These are phyloP conservation scores for Ceratocystis papillata DNA, from an alignment of 2,329 filamentous ascomycete species.

Conservation along the genomic window DNA sequence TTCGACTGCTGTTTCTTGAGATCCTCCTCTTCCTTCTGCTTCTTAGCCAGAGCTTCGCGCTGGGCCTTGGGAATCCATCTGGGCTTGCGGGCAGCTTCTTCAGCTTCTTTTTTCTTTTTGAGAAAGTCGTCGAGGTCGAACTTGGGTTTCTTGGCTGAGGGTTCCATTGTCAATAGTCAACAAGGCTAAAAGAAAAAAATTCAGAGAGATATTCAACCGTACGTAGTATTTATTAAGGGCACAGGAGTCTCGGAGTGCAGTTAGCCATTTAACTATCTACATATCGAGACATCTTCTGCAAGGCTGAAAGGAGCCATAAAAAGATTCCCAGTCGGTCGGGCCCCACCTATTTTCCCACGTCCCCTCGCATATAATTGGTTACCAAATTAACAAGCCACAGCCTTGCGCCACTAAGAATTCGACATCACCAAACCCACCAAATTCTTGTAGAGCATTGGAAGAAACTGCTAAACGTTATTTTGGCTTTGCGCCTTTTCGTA, in stretches of 20 bases:
- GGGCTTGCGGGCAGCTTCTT: constrained; percentile 74
- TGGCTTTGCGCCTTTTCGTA: not conserved
- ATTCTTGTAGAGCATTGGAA: not conserved
- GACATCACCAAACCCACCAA: constrained; percentile 1
- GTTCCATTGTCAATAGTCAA: constrained; percentile 21
- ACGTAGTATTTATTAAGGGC: not conserved
- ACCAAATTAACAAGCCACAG: not conserved
- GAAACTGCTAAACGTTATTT: not conserved
- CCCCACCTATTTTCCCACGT: not conserved
- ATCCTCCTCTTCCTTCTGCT: constrained; percentile 60
- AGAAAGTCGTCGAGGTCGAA: constrained; percentile 79
- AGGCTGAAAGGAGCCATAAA: not conserved
- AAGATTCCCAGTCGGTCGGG: not conserved
- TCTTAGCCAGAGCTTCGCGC: constrained; percentile 66
- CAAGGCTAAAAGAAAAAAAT: not conserved
- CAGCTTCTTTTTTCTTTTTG: constrained; percentile 73
- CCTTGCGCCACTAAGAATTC: constrained; percentile 8
- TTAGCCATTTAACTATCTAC: not conserved
- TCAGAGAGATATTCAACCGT: not conserved
- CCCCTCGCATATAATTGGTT: not conserved
- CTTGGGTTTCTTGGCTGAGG: constrained; percentile 35
- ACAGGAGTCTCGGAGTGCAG: not conserved
- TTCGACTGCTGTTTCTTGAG: constrained; percentile 27
- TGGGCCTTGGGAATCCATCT: constrained; percentile 78
- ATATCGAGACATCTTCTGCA: not conserved